Evolutionary conservation across 164 flowering plant species (phyloP).

Genomic region (Vitis rotundifolia): DNA sequence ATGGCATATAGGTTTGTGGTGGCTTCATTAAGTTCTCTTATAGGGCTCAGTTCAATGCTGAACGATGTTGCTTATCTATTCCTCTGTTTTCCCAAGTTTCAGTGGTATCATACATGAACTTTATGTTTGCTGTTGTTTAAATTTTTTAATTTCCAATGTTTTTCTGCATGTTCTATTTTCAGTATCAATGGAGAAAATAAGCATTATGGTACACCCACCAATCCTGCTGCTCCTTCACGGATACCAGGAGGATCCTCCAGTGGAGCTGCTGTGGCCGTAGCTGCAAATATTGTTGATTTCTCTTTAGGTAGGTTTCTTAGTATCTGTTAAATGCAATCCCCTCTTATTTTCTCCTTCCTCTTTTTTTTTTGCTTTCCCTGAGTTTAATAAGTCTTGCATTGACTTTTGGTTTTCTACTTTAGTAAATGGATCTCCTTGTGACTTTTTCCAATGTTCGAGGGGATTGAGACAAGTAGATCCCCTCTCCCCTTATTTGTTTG

Average conservation of each 20-base stretch:
- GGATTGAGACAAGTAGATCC: too few species aligned
- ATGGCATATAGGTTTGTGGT: constrained; percentile 68
- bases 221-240: constrained; percentile 65
- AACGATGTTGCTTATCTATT: not conserved
- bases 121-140: not conserved
- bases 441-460: too few species aligned
- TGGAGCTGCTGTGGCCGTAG: constrained; percentile 95
- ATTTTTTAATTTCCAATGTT: not conserved
- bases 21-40: not conserved
- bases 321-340: not conserved
- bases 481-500: too few species aligned
- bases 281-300: constrained; percentile 81
- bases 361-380: not conserved
- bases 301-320: constrained; percentile 63
- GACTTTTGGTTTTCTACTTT: too few species aligned
- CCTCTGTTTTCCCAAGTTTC: not conserved
- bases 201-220: constrained; percentile 82
- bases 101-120: not conserved
- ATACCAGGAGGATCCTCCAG: constrained; percentile 89
- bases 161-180: constrained; percentile 23
- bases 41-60: not conserved
- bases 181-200: constrained; percentile 85
- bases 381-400: not conserved
- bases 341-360: not conserved
- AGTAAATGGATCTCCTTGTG: too few species aligned